Conservation (phyloP, 768 basidiomycete species). For the Russula emetica region DNA sequence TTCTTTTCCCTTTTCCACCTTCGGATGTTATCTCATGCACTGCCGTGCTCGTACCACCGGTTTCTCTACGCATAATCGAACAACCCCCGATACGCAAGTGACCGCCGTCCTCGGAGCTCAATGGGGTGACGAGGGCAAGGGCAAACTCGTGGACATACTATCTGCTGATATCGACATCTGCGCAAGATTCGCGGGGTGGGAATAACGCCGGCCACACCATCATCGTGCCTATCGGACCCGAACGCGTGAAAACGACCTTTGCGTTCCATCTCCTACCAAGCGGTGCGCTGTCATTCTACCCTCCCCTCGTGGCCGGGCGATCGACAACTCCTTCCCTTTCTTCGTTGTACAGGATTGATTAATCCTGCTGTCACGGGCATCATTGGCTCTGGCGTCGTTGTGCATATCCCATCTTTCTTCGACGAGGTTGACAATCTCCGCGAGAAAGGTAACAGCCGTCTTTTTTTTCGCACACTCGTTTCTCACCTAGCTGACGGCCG, state of each 20-base stretch:
- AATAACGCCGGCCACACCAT: slow-evolving; percentile 99
- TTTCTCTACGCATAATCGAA: too few relatives aligned
- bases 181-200: slow-evolving; percentile 93
- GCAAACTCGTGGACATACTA: slow-evolving; percentile 96
- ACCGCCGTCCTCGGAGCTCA: slow-evolving; percentile 83
- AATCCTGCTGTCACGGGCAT: slow-evolving; percentile 82
- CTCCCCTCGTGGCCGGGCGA: background rate
- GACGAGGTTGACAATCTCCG: slow-evolving; percentile 83
- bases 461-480: background rate
- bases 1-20: too few relatives aligned
- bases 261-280: slow-evolving; percentile 95
- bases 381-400: slow-evolving; percentile 93
- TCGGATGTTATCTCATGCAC: too few relatives aligned
- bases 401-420: slow-evolving; percentile 95
- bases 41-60: too few relatives aligned
- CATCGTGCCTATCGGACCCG: slow-evolving; percentile 68
- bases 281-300: slow-evolving; percentile 49
- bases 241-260: slow-evolving; percentile 74
- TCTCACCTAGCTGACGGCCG: background rate
- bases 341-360: slow-evolving; percentile 56
- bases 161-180: slow-evolving; percentile 87
- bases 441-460: slow-evolving; percentile 61
- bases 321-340: background rate
- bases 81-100: slow-evolving; percentile 35
- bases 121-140: slow-evolving; percentile 93